These are phyloP conservation scores for Ascochyta pisi DNA, from an alignment of 2,329 filamentous ascomycete species.

Conservation along the genomic window DNA sequence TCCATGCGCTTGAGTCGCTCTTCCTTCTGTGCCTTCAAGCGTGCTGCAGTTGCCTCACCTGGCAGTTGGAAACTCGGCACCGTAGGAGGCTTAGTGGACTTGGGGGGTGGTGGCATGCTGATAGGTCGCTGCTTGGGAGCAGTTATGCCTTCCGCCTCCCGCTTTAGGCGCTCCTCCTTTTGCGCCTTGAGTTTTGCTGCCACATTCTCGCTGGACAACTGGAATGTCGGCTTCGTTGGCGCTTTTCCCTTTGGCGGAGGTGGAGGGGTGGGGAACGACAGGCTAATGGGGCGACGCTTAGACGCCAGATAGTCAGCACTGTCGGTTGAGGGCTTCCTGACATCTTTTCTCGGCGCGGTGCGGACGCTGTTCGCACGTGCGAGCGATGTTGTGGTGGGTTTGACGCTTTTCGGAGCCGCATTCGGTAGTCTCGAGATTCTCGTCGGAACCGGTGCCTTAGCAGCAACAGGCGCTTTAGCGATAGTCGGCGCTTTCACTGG, in stretches of 20 bases:
- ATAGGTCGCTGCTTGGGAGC: constrained; percentile 49
- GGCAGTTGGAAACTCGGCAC: constrained; percentile 60
- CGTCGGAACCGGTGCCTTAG: constrained; percentile 8
- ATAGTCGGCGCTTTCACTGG: background rate
- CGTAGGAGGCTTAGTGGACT: constrained; percentile 60
- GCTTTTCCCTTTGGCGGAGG: constrained; percentile 57
- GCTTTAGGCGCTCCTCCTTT: constrained; percentile 56
- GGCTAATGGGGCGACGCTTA: constrained; percentile 56
- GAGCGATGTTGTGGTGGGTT: constrained; percentile 34
- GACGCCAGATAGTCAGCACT: constrained; percentile 49
- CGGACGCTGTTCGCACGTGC: constrained; percentile 40
- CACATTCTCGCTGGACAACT: constrained; percentile 60
- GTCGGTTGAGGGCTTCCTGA: constrained; percentile 32
- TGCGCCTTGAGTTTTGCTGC: constrained; percentile 61
- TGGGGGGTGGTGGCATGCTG: constrained; percentile 56
- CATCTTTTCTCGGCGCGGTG: constrained; percentile 29
- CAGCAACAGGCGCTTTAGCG: background rate
- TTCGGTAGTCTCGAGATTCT: constrained; percentile 39
- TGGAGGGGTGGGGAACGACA: constrained; percentile 56
- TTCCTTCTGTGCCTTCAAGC: constrained; percentile 43
- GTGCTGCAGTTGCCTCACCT: constrained; percentile 58
- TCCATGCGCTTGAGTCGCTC: constrained; percentile 36
- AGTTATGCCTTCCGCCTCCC: constrained; percentile 49
- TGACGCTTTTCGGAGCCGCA: constrained; percentile 37
- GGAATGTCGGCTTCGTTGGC: constrained; percentile 58